A percentile compares a stretch with the other conserved stretches of the same genome.
phyloP scores from a whole-genome alignment of 2,329 filamentous ascomycete species.

The Diaporthe velutina region DNA sequence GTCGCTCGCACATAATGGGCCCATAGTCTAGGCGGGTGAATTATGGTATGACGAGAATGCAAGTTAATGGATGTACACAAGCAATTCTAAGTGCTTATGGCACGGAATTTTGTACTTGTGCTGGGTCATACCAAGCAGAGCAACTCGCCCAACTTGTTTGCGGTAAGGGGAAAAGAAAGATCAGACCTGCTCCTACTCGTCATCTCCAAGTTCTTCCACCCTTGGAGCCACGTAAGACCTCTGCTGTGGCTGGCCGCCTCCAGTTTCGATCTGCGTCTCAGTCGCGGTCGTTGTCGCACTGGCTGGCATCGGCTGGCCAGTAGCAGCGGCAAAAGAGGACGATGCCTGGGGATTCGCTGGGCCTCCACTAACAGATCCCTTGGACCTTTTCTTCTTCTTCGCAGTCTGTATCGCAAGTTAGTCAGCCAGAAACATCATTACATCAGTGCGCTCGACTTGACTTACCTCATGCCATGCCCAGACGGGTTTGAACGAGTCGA shows the following conservation, averaged over 20 bases:
- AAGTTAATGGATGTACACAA: background rate
- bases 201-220: conserved; percentile 52
- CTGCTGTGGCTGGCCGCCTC: conserved; percentile 52
- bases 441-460: conserved; percentile 34
- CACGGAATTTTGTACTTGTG: background rate
- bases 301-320: conserved; percentile 65
- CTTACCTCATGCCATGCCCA: conserved; percentile 99
- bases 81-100: background rate
- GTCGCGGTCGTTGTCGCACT: conserved; percentile 70
- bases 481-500: conserved; percentile 94
- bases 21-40: background rate
- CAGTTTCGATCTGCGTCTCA: conserved; percentile 64
- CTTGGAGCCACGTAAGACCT: conserved; percentile 59
- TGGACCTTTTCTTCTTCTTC: conserved; percentile 71
- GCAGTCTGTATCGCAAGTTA: conserved; percentile 48
- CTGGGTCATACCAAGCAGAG: background rate
- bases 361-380: conserved; percentile 47
- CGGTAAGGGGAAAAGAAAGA: conserved; percentile 1
- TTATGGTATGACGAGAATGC: background rate
- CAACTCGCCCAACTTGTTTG: background rate
- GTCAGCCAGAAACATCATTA: background rate
- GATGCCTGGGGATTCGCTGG: conserved; percentile 51
- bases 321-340: conserved; percentile 63
- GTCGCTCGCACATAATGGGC: background rate
- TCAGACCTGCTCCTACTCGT: conserved; percentile 44